Percentiles rank a stretch among this genome's conserved stretches.
Evolutionary conservation across 441 rosid species (phyloP).

Genomic region (Aleurites moluccanus): DNA sequence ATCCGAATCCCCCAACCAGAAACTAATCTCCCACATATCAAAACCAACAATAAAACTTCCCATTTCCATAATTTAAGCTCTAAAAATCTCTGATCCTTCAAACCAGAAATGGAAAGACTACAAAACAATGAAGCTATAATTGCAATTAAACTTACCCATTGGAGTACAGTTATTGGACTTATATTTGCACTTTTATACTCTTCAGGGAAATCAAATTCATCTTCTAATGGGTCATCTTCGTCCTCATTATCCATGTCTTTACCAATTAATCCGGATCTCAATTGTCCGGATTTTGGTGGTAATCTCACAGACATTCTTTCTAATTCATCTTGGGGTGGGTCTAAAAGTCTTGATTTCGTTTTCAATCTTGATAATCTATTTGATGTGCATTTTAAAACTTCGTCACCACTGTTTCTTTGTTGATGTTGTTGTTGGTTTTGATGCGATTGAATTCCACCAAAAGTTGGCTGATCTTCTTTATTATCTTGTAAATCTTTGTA

Average conservation of each 20-base stretch:
- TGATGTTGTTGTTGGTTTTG: slow-evolving; percentile 14
- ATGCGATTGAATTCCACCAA: neutral
- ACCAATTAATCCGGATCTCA: slow-evolving; percentile 38
- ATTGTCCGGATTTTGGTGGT: slow-evolving; percentile 36
- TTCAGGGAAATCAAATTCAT: slow-evolving; percentile 60
- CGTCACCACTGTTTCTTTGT: slow-evolving; percentile 16
- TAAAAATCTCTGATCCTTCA: slow-evolving; percentile 37
- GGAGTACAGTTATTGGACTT: slow-evolving; percentile 44
- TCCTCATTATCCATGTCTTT: slow-evolving; percentile 39
- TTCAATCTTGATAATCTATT: slow-evolving; percentile 43
- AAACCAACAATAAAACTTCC: slow-evolving; percentile 60
- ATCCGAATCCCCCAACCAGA: slow-evolving; percentile 87
- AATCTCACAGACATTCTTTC: slow-evolving; percentile 31
- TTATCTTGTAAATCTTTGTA: slow-evolving; percentile 24
- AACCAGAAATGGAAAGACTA: slow-evolving; percentile 33
- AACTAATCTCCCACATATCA: slow-evolving; percentile 79
- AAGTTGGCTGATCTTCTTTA: neutral
- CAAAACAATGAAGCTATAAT: slow-evolving; percentile 41
- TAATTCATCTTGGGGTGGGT: slow-evolving; percentile 46
- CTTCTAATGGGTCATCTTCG: slow-evolving; percentile 52
- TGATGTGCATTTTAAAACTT: slow-evolving; percentile 43
- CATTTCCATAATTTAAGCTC: slow-evolving; percentile 78
- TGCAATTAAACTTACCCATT: slow-evolving; percentile 61
- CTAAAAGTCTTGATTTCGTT: slow-evolving; percentile 64
- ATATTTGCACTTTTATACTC: slow-evolving; percentile 36